Evolutionary conservation across 1,139 yeast species (phyloP).

Genomic region (Nakaseomyces kungkrabaensis): DNA sequence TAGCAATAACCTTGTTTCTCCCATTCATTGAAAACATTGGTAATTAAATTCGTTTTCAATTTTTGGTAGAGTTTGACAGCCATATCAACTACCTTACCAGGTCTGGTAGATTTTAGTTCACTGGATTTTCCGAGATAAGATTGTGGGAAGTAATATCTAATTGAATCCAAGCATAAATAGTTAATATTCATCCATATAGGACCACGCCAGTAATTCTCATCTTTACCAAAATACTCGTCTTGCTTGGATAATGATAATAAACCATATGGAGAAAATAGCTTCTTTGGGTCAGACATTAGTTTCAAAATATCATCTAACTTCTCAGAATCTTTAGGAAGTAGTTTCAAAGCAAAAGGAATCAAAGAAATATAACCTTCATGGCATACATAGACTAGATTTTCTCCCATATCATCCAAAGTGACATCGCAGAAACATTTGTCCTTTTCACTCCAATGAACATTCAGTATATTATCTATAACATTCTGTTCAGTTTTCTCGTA

Average conservation of each 20-base stretch:
- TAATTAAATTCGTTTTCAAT: constrained; percentile 57
- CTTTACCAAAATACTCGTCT: constrained; percentile 59
- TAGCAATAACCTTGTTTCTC: constrained; percentile 69
- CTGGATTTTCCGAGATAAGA: constrained; percentile 7
- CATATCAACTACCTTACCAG: constrained; percentile 13
- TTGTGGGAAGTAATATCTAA: constrained; percentile 43
- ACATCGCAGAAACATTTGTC: constrained; percentile 73
- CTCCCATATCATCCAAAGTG: constrained; percentile 53
- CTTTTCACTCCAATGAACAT: constrained; percentile 69
- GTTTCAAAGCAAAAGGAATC: constrained; percentile 72
- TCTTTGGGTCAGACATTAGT: constrained; percentile 55
- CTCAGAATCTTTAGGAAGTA: constrained; percentile 47
- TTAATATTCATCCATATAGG: constrained; percentile 92
- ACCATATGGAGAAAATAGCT: constrained; percentile 73
- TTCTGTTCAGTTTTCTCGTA: constrained; percentile 47
- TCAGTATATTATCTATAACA: constrained; percentile 54
- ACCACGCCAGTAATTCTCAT: constrained; percentile 93
- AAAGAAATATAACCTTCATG: constrained; percentile 82
- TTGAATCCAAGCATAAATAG: constrained; percentile 65
- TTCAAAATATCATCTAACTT: constrained; percentile 46
- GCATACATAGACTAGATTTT: constrained; percentile 47
- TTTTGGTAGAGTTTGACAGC: constrained; percentile 43
- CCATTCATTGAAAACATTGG: constrained; percentile 63
- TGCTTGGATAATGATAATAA: constrained; percentile 68
- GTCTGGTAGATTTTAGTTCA: constrained; percentile 10